Conservation (phyloP, 768 basidiomycete genomes). For the Lactarius sanguifluus region DNA sequence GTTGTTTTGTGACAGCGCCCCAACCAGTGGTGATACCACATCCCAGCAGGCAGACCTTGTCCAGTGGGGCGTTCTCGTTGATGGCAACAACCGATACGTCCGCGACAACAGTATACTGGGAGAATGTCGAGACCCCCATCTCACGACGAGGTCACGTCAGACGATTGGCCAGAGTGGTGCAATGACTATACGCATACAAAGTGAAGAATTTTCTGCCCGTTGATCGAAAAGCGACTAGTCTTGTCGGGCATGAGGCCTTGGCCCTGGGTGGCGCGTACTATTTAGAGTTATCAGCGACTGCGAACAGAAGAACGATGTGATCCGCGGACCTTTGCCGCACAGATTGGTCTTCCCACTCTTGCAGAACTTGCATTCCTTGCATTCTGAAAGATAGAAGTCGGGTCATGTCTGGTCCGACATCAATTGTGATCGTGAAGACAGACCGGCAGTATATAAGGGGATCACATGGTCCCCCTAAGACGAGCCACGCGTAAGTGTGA, state of each 20-base stretch:
- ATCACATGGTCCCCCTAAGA: conserved; percentile 90
- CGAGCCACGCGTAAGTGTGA: conserved; percentile 10
- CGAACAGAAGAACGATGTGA: background rate
- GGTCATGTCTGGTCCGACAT: background rate
- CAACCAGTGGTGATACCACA: conserved; percentile 98
- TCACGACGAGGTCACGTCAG: conserved; percentile 35
- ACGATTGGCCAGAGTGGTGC: background rate
- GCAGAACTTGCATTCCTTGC: conserved; percentile 98
- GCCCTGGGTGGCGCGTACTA: conserved; percentile 91
- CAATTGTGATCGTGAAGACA: background rate
- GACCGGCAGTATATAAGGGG: conserved; percentile 93
- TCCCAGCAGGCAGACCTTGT: conserved; percentile 96
- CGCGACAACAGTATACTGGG: conserved; percentile 98
- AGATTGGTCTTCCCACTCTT: conserved; percentile 98
- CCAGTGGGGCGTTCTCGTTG: conserved; percentile 79
- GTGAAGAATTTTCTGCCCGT: conserved; percentile 84
- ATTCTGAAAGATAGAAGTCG: conserved; percentile 48
- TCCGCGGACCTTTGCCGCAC: conserved; percentile 76
- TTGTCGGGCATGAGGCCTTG: conserved; percentile 94
- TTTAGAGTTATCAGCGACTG: background rate
- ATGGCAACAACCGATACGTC: conserved; percentile 96
- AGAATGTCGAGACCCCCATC: conserved; percentile 99
- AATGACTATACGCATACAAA: conserved; percentile 59
- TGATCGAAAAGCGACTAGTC: conserved; percentile 83
- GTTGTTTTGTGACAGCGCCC: conserved; percentile 92